Conservation (phyloP, 2,329 filamentous ascomycete genomes). For the Phialocephala subalpina region DNA sequence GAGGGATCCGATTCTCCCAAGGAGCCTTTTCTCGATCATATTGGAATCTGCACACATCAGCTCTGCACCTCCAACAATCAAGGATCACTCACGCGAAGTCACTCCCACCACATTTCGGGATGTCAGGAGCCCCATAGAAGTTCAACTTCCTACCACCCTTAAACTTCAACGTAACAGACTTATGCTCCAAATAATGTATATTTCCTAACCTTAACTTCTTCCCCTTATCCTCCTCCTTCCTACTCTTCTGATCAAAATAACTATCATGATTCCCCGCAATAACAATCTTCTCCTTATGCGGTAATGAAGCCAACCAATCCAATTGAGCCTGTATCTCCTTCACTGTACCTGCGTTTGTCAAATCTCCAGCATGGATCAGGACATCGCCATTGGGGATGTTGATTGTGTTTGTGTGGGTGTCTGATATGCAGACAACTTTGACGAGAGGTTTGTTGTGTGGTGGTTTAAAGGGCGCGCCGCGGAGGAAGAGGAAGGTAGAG, state of each 20-base stretch:
- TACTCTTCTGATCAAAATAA: slow-evolving; percentile 76
- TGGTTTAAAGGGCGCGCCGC: slow-evolving; percentile 69
- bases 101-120: slow-evolving; percentile 76
- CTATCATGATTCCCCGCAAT: slow-evolving; percentile 91
- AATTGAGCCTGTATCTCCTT: slow-evolving; percentile 82
- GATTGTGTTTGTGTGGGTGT: slow-evolving; percentile 77
- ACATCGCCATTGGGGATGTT: slow-evolving; percentile 81
- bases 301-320: slow-evolving; percentile 79
- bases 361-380: slow-evolving; percentile 88
- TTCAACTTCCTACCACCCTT: slow-evolving; percentile 65
- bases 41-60: slow-evolving; percentile 57
- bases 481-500: slow-evolving; percentile 69
- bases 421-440: slow-evolving; percentile 86
- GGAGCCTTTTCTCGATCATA: slow-evolving; percentile 64
- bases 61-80: background rate
- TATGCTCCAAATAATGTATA: slow-evolving; percentile 80
- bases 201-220: slow-evolving; percentile 69
- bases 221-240: slow-evolving; percentile 63
- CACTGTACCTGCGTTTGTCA: slow-evolving; percentile 76
- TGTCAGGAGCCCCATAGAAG: slow-evolving; percentile 83
- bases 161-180: slow-evolving; percentile 69
- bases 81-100: slow-evolving; percentile 63
- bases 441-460: slow-evolving; percentile 64
- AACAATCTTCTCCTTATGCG: slow-evolving; percentile 82
- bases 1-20: slow-evolving; percentile 67